phyloP scores from a whole-genome alignment of 495 filamentous ascomycete species.

The Cryomyces antarcticus region DNA sequence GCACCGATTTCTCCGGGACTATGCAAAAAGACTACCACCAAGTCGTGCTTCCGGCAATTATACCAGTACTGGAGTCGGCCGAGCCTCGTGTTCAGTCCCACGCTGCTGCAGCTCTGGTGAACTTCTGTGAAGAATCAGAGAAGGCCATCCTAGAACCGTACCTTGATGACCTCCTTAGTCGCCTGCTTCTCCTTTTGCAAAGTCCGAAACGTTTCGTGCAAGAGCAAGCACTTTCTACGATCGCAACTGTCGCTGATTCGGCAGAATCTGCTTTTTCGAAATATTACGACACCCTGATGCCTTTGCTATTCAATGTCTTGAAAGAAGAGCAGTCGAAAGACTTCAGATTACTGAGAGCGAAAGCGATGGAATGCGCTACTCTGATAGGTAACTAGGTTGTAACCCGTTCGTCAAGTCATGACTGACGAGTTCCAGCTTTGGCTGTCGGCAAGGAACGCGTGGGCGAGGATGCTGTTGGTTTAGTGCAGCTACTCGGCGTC shows the following conservation, averaged over 20 bases:
- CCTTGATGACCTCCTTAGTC: constrained; percentile 65
- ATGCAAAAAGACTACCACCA: constrained; percentile 95
- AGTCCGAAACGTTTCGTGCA: constrained; percentile 90
- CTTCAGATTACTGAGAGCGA: constrained; percentile 72
- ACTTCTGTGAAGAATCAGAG: constrained; percentile 98
- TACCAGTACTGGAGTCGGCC: constrained; percentile 73
- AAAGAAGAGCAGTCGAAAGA: constrained; percentile 82
- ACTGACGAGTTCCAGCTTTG: constrained; percentile 30
- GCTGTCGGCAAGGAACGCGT: constrained; percentile 89
- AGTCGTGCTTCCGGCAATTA: constrained; percentile 68
- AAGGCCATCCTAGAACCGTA: constrained; percentile 85
- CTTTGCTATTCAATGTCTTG: constrained; percentile 73
- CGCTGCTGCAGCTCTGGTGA: constrained; percentile 89
- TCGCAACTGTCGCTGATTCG: constrained; percentile 95
- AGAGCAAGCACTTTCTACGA: constrained; percentile 93
- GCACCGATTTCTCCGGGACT: constrained; percentile 93
- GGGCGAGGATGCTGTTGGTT: constrained; percentile 60
- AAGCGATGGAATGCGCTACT: constrained; percentile 99
- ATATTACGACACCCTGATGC: constrained; percentile 93
- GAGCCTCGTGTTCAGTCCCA: constrained; percentile 94
- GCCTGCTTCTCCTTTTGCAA: constrained; percentile 65
- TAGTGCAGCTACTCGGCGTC: constrained; percentile 68
- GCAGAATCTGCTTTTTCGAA: constrained; percentile 88
- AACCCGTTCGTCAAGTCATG: neutral
- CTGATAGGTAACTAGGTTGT: constrained; percentile 35